Percentiles rank a stretch among this genome's conserved stretches.
Conservation (phyloP, 2,329 filamentous ascomycete genomes). For the Aspergillus sp. region DNA sequence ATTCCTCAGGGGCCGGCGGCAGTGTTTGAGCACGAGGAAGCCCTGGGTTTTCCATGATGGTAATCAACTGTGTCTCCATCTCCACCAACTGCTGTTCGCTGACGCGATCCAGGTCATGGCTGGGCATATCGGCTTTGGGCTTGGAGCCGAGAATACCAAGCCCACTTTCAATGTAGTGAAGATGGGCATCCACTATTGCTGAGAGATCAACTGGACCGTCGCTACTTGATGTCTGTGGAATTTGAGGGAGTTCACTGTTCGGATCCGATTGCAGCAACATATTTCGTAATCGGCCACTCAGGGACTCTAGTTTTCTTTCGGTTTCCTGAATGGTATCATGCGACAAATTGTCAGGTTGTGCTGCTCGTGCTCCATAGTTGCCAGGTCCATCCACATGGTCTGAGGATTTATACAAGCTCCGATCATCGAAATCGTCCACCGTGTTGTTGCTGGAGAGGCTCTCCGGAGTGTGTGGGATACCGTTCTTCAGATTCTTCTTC, state of each 20-base stretch:
- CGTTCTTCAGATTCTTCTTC: constrained; percentile 55
- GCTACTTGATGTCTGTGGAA: constrained; percentile 35
- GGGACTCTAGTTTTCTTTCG: constrained; percentile 64
- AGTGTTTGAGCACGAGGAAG: constrained; percentile 47
- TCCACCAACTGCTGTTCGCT: constrained; percentile 58
- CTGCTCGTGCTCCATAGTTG: constrained; percentile 24
- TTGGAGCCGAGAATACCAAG: constrained; percentile 62
- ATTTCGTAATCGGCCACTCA: constrained; percentile 67
- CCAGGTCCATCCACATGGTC: constrained; percentile 60
- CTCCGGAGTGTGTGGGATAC: constrained; percentile 70
- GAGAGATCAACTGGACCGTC: constrained; percentile 28
- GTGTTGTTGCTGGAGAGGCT: constrained; percentile 66
- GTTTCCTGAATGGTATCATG: constrained; percentile 59
- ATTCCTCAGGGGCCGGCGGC: constrained; percentile 58
- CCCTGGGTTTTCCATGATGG: constrained; percentile 53
- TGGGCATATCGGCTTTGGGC: constrained; percentile 6
- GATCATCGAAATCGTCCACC: constrained; percentile 71
- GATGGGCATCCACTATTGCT: constrained; percentile 52
- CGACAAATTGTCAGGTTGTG: constrained; percentile 18
- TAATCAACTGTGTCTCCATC: constrained; percentile 65
- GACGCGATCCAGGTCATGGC: constrained; percentile 32
- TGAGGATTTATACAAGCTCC: constrained; percentile 68
- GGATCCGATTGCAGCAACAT: constrained; percentile 57
- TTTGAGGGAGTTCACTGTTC: constrained; percentile 35
- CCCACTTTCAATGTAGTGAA: constrained; percentile 70